A percentile compares a stretch with the other conserved stretches of the same genome.
Conservation (phyloP, 1,139 yeast species). For the Geotrichum citri-aurantii region DNA sequence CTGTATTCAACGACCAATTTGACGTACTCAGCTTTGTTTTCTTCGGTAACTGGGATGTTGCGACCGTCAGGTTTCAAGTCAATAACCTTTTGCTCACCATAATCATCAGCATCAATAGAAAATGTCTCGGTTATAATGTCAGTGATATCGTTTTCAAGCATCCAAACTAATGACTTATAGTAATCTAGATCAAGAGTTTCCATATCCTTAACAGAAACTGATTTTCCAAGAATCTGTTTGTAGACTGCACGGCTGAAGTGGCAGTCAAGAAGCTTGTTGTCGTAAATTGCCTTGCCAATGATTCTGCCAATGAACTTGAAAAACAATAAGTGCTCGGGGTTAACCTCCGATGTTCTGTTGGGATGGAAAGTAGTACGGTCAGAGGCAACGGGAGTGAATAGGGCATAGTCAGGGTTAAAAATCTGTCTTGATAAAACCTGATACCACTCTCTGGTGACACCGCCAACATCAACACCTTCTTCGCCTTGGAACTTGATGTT, state of each 20-base stretch:
- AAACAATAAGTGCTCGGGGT: slow-evolving; percentile 87
- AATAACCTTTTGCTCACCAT: slow-evolving; percentile 77
- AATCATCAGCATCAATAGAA: slow-evolving; percentile 89
- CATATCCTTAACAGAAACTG: slow-evolving; percentile 87
- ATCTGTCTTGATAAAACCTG: slow-evolving; percentile 91
- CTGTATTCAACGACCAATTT: slow-evolving; percentile 79
- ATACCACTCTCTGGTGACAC: slow-evolving; percentile 96
- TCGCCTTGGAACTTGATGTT: slow-evolving; percentile 86
- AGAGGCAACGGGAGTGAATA: slow-evolving; percentile 86
- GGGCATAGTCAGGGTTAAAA: slow-evolving; percentile 94
- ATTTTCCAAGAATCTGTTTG: slow-evolving; percentile 73
- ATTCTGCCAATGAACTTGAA: slow-evolving; percentile 93
- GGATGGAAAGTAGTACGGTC: slow-evolving; percentile 96
- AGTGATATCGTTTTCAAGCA: slow-evolving; percentile 91
- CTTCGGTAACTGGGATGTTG: slow-evolving; percentile 81
- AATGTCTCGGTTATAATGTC: slow-evolving; percentile 96
- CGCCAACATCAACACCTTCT: slow-evolving; percentile 98
- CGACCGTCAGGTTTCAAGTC: slow-evolving; percentile 82
- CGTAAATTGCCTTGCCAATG: slow-evolving; percentile 91
- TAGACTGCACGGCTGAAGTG: slow-evolving; percentile 95
- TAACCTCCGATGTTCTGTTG: slow-evolving; percentile 84
- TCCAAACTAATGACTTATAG: slow-evolving; percentile 90
- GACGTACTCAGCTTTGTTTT: slow-evolving; percentile 87
- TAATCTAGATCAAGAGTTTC: slow-evolving; percentile 91
- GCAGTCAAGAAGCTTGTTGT: slow-evolving; percentile 82